phyloP scores from a whole-genome alignment of 169 alveolate species.

The Plasmodium inui region DNA sequence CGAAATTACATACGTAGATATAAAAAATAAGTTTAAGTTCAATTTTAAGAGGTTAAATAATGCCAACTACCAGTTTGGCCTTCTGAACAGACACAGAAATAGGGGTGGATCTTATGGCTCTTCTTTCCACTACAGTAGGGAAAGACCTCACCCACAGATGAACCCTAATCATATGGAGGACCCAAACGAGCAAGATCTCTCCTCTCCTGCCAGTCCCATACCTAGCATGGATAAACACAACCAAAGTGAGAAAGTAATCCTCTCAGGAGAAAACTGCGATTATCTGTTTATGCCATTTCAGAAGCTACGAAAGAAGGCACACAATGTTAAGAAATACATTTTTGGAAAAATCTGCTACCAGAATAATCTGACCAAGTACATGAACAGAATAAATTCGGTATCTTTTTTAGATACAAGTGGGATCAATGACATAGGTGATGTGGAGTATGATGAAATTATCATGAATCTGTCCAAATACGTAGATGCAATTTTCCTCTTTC shows the following conservation, averaged over 20 bases:
- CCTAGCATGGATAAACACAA: background rate
- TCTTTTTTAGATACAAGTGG: conserved; percentile 70
- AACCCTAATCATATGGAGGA: background rate
- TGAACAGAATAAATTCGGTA: conserved; percentile 64
- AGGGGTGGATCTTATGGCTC: background rate
- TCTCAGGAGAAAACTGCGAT: conserved; percentile 62
- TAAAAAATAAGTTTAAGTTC: conserved; percentile 39
- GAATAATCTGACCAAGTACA: conserved; percentile 46
- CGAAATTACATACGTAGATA: conserved; percentile 60
- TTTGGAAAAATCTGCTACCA: conserved; percentile 67
- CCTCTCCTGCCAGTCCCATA: background rate
- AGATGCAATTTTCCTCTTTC: conserved; percentile 36
- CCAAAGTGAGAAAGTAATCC: conserved; percentile 15
- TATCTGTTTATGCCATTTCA: conserved; percentile 44
- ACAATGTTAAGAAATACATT: conserved; percentile 37
- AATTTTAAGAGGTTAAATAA: conserved; percentile 32
- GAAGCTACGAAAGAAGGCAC: conserved; percentile 13
- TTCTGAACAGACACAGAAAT: background rate
- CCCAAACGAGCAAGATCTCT: background rate
- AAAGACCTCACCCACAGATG: background rate
- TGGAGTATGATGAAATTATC: conserved; percentile 41
- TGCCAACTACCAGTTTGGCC: conserved; percentile 31
- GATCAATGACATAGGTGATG: conserved; percentile 13
- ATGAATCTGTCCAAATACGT: conserved; percentile 59
- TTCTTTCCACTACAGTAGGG: background rate